Conservation (phyloP, 2,329 filamentous ascomycete species). For the Fusarium sp. region DNA sequence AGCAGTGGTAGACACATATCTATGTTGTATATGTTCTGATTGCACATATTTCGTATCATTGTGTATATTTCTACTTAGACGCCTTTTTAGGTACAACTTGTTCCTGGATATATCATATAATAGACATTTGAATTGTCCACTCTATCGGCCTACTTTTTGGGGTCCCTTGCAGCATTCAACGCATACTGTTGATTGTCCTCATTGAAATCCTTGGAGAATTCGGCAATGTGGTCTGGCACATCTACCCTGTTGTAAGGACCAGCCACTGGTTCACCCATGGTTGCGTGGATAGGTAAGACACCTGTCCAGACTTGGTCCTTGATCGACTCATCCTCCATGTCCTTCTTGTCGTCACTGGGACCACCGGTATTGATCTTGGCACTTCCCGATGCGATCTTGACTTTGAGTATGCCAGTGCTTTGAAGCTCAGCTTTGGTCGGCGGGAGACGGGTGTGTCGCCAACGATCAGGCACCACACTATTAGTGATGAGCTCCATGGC, state of each 20-base stretch:
- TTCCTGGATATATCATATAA: neutral
- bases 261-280: conserved; percentile 70
- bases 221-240: conserved; percentile 69
- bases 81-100: neutral
- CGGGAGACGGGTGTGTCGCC: conserved; percentile 74
- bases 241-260: conserved; percentile 67
- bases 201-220: conserved; percentile 54
- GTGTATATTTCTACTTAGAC: conserved; percentile 14
- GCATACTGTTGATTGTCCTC: conserved; percentile 44
- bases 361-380: conserved; percentile 77
- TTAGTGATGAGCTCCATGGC: conserved; percentile 84
- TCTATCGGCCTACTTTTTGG: neutral
- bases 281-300: conserved; percentile 70
- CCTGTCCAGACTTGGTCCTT: conserved; percentile 63
- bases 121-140: neutral
- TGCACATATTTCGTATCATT: neutral
- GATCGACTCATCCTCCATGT: conserved; percentile 56
- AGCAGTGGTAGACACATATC: conserved; percentile 69
- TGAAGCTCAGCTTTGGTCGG: conserved; percentile 79
- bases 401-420: conserved; percentile 76
- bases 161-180: conserved; percentile 39
- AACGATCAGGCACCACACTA: conserved; percentile 74
- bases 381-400: conserved; percentile 75
- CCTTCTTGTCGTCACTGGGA: conserved; percentile 64
- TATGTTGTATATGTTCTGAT: neutral